phyloP scores from a whole-genome alignment of 768 basidiomycete species.

The Sarcodon aspratus region DNA sequence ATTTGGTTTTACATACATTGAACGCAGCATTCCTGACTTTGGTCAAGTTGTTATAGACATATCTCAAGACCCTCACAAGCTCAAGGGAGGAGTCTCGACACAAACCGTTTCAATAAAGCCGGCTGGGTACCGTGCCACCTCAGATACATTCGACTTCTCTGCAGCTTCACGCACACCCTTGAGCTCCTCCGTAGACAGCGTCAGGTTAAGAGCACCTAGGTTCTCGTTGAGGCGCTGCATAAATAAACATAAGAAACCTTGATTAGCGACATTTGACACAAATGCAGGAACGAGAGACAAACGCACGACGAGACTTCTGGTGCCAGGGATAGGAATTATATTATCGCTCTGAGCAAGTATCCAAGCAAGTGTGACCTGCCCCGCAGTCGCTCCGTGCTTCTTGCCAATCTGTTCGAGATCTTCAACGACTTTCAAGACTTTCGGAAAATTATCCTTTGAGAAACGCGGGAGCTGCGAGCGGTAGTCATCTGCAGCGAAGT shows the following conservation, averaged over 20 bases:
- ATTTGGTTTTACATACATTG: too few species aligned
- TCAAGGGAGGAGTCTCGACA: conserved; percentile 12
- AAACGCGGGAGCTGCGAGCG: conserved; percentile 12
- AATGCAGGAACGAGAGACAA: background rate
- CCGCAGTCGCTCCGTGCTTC: conserved; percentile 18
- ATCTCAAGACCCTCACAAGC: background rate
- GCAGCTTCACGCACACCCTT: conserved; percentile 12
- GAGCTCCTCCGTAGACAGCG: conserved; percentile 11
- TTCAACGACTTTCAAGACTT: conserved; percentile 26
- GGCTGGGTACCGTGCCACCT: conserved; percentile 11
- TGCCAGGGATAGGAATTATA: background rate
- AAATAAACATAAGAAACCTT: too few species aligned
- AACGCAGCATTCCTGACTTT: too few species aligned
- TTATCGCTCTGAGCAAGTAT: background rate
- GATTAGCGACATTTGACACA: background rate
- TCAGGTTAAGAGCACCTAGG: conserved; percentile 9
- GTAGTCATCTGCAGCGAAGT: conserved; percentile 18
- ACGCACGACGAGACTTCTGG: background rate
- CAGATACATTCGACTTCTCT: conserved; percentile 4
- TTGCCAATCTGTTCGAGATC: conserved; percentile 20
- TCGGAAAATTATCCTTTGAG: conserved; percentile 31
- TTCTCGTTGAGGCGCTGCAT: conserved; percentile 12
- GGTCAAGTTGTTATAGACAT: too few species aligned
- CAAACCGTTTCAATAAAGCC: conserved; percentile 5
- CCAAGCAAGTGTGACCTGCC: conserved; percentile 22